These are phyloP conservation scores for Calocera cornea DNA, from an alignment of 768 basidiomycete species.

Conservation along the genomic window DNA sequence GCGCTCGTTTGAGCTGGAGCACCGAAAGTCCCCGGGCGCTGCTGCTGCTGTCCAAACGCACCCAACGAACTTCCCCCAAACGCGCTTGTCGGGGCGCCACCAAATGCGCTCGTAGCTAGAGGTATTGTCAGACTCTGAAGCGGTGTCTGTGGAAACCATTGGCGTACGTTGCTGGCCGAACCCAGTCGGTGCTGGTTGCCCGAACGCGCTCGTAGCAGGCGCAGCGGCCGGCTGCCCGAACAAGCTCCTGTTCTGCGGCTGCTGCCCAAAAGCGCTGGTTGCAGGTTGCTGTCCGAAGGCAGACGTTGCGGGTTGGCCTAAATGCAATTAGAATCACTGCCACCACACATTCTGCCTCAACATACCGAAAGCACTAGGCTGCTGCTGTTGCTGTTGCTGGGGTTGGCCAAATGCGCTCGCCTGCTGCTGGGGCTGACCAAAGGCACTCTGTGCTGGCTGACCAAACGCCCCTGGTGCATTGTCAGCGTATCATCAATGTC, in stretches of 20 bases:
- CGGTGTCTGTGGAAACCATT: not conserved
- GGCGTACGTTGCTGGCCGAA: not conserved
- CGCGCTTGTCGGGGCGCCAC: not conserved
- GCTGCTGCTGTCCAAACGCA: not conserved
- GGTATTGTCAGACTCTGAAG: not conserved
- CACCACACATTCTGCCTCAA: constrained; percentile 15
- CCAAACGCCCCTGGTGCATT: not conserved
- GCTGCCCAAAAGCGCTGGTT: constrained; percentile 21
- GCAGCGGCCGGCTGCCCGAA: not conserved
- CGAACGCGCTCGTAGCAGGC: not conserved
- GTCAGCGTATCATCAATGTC: not conserved
- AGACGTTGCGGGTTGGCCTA: constrained; percentile 12
- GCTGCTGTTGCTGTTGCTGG: constrained; percentile 15
- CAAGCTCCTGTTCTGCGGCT: constrained; percentile 8
- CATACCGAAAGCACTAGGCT: constrained; percentile 21
- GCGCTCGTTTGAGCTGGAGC: not conserved
- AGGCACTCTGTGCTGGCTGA: constrained; percentile 10
- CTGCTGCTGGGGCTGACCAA: constrained; percentile 18
- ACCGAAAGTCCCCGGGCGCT: not conserved
- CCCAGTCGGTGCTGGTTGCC: constrained; percentile 1
- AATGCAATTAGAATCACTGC: constrained; percentile 15
- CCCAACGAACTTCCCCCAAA: not conserved
- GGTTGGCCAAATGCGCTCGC: constrained; percentile 10
- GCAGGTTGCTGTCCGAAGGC: constrained; percentile 12
- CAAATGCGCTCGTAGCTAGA: not conserved